Evolutionary conservation across 2,329 filamentous ascomycete genomes (phyloP).

Genomic region (Talaromyces sp.): DNA sequence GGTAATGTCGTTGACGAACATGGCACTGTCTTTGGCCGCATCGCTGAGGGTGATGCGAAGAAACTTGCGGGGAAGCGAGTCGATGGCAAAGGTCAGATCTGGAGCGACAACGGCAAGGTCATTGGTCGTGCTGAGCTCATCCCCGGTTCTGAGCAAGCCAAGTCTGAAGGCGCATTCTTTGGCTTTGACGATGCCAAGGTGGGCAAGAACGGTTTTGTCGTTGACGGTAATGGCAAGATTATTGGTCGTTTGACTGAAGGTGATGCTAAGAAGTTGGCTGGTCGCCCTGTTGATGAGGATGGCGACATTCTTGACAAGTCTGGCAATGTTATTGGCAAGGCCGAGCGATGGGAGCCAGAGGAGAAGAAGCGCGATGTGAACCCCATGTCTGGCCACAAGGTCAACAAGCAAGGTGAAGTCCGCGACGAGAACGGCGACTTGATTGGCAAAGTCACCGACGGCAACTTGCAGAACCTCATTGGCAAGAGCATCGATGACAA

Average conservation of each 20-base stretch:
- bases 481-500: conserved; percentile 45
- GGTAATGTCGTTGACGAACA: conserved; percentile 58
- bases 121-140: conserved; percentile 56
- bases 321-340: conserved; percentile 63
- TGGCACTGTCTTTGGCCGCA: conserved; percentile 55
- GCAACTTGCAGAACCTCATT: conserved; percentile 38
- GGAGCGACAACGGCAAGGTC: conserved; percentile 59
- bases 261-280: conserved; percentile 58
- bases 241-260: conserved; percentile 59
- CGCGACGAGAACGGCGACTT: conserved; percentile 43
- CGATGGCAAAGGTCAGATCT: conserved; percentile 58
- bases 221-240: conserved; percentile 50
- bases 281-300: conserved; percentile 62
- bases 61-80: conserved; percentile 58
- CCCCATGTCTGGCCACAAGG: conserved; percentile 53
- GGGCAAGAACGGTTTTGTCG: conserved; percentile 54
- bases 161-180: conserved; percentile 54
- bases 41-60: conserved; percentile 53
- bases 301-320: conserved; percentile 63
- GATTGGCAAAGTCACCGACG: conserved; percentile 43
- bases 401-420: conserved; percentile 50
- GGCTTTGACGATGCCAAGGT: conserved; percentile 55
- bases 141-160: conserved; percentile 45
- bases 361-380: conserved; percentile 52
- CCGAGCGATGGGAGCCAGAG: conserved; percentile 63